Percentiles rank a stretch among this genome's conserved stretches.
Conservation (phyloP, 768 basidiomycete species). For the Lactifluus rugatus region DNA sequence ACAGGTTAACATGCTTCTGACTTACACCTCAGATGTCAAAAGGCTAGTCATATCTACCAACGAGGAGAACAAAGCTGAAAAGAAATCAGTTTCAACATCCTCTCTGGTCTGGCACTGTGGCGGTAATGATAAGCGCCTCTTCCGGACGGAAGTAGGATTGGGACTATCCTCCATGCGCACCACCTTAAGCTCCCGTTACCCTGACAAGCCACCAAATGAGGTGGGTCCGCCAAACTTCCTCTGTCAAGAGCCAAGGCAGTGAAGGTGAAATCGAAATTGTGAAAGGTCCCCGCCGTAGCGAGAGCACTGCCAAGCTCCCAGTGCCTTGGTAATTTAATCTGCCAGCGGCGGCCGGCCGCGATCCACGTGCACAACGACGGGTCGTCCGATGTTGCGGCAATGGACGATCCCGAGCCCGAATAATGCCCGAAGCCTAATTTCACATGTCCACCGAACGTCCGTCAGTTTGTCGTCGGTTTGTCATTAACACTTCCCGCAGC, state of each 20-base stretch:
- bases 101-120: not conserved
- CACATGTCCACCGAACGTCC: too few species aligned
- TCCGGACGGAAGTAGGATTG: not conserved
- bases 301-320: not conserved
- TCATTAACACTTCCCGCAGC: too few species aligned
- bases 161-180: not conserved
- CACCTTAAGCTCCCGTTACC: not conserved
- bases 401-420: not conserved
- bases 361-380: not conserved
- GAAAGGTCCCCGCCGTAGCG: not conserved
- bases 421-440: not conserved
- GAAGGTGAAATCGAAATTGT: not conserved
- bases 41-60: too few species aligned
- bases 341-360: not conserved
- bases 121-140: not conserved
- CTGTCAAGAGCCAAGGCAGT: not conserved
- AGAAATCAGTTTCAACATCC: not conserved
- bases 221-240: not conserved
- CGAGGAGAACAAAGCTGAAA: not conserved
- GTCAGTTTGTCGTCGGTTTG: too few species aligned
- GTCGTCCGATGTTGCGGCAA: not conserved
- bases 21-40: not conserved
- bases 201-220: constrained; percentile 7
- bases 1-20: not conserved
- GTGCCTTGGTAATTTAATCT: not conserved